These are phyloP conservation scores for Zygotorulaspora mrakii DNA, from an alignment of 1,139 yeast species.

Conservation along the genomic window DNA sequence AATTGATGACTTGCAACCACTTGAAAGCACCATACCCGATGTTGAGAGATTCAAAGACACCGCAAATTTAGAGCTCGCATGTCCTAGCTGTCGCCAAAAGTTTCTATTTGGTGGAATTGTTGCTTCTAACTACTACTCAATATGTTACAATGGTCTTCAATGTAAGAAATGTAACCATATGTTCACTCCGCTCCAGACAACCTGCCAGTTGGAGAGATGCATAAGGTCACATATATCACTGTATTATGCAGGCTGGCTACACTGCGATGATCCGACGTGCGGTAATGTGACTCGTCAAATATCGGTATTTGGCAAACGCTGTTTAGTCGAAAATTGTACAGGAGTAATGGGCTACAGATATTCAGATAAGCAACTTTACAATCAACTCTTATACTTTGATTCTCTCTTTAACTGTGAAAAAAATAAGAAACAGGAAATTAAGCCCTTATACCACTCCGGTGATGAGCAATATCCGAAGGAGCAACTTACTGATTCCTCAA, in stretches of 20 bases:
- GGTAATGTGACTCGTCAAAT: slow-evolving; percentile 78
- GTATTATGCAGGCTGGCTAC: slow-evolving; percentile 83
- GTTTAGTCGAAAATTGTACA: slow-evolving; percentile 65
- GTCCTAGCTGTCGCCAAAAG: slow-evolving; percentile 56
- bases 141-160: slow-evolving; percentile 65
- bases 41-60: slow-evolving; percentile 74
- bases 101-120: slow-evolving; percentile 75
- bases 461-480: slow-evolving; percentile 40
- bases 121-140: slow-evolving; percentile 54
- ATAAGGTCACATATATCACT: slow-evolving; percentile 66
- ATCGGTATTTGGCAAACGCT: slow-evolving; percentile 83
- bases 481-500: slow-evolving; percentile 50
- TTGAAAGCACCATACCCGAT: slow-evolving; percentile 80
- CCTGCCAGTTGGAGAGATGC: slow-evolving; percentile 68
- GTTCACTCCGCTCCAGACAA: slow-evolving; percentile 52
- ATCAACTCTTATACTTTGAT: slow-evolving; percentile 76
- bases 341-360: slow-evolving; percentile 81
- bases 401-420: slow-evolving; percentile 80
- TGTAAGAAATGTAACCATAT: slow-evolving; percentile 58
- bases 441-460: slow-evolving; percentile 44
- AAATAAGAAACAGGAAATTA: slow-evolving; percentile 55
- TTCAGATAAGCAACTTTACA: slow-evolving; percentile 76
- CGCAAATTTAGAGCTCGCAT: slow-evolving; percentile 51
- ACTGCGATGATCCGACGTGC: slow-evolving; percentile 83
- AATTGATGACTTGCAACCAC: slow-evolving; percentile 57